These are phyloP conservation scores for Malus hybrid DNA, from an alignment of 331 rosid genomes.

Conservation along the genomic window DNA sequence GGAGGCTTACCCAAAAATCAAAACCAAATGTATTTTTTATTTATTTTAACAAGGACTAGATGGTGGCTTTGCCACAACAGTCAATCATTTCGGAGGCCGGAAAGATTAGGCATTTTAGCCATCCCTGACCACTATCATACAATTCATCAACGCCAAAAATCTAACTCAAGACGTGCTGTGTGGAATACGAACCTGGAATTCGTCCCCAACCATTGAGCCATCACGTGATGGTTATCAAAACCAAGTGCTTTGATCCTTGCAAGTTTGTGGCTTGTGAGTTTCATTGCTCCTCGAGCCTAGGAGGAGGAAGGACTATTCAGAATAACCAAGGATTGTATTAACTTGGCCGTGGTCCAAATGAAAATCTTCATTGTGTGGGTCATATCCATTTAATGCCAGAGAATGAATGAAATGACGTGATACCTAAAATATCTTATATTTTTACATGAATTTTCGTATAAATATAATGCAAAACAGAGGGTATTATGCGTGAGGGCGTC, in stretches of 20 bases:
- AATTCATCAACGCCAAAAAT: rapidly evolving
- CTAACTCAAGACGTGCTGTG: rapidly evolving
- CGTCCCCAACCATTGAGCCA: no score
- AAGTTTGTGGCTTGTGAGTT: background rate
- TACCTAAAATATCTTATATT: background rate
- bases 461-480: background rate
- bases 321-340: background rate
- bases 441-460: background rate
- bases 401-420: background rate
- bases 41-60: no score
- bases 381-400: background rate
- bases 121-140: no score
- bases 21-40: background rate
- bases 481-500: background rate
- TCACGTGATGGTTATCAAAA: no score
- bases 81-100: rapidly evolving
- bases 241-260: background rate
- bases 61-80: no score
- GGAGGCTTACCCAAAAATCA: background rate
- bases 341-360: background rate
- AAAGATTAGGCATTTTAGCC: no score
- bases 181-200: rapidly evolving
- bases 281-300: background rate
- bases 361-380: background rate
- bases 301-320: background rate